A percentile compares a stretch with the other conserved stretches of the same genome.
Conservation (phyloP, 2,329 filamentous ascomycete species). For the Penicillium polonicum region DNA sequence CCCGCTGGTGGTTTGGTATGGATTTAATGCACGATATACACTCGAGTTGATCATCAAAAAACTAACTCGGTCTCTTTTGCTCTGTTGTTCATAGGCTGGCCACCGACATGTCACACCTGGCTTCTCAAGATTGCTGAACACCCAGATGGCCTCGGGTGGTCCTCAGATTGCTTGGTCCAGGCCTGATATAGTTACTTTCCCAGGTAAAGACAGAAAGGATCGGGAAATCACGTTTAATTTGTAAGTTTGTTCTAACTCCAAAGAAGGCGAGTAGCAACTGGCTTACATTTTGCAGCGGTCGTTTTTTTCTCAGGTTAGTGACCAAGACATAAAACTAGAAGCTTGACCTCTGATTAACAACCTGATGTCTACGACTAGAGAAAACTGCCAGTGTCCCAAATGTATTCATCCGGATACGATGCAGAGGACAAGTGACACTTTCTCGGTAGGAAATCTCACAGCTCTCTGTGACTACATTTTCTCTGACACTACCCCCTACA, state of each 20-base stretch:
- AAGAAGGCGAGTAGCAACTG: background rate
- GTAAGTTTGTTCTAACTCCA: background rate
- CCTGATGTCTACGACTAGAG: constrained; percentile 46
- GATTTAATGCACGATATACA: background rate
- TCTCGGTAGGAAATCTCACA: constrained; percentile 50
- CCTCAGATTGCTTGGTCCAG: background rate
- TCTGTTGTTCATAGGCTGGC: background rate
- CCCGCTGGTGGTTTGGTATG: constrained; percentile 2
- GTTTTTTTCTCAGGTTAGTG: constrained; percentile 21
- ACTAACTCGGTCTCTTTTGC: background rate
- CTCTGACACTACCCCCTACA: constrained; percentile 24
- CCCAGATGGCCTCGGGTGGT: background rate
- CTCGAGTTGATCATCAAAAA: too few relatives aligned
- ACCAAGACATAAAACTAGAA: background rate
- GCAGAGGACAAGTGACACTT: constrained; percentile 68
- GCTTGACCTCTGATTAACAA: background rate
- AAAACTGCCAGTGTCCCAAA: constrained; percentile 67
- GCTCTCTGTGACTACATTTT: background rate
- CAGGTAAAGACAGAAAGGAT: background rate
- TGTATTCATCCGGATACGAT: constrained; percentile 70
- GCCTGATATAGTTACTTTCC: background rate
- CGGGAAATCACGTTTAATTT: background rate
- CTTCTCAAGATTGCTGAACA: background rate
- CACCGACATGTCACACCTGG: background rate
- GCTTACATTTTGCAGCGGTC: constrained; percentile 12